Percentiles rank a stretch among this genome's conserved stretches.
Evolutionary conservation across 176 grass and related monocot genomes (phyloP).

Genomic region (Saccharum spontaneum): DNA sequence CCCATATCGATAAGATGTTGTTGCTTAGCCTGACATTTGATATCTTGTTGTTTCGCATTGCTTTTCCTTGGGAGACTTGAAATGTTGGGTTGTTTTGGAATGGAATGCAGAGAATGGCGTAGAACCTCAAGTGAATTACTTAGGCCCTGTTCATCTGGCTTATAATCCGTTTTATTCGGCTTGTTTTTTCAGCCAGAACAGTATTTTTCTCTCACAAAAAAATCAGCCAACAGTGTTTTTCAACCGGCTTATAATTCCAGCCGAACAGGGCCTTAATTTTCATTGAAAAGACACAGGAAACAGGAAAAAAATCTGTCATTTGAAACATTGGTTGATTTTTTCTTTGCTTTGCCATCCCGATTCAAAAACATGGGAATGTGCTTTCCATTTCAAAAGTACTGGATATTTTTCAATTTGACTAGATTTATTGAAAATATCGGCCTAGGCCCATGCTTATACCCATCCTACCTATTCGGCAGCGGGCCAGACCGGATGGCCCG

Average conservation of each 20-base stretch:
- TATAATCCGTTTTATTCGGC: no score
- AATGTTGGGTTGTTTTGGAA: background rate
- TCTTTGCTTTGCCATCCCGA: background rate
- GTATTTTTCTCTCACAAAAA: no score
- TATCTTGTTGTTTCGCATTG: background rate
- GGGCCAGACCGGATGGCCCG: background rate
- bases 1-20: background rate
- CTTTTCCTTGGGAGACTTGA: no score
- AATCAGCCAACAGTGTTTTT: no score
- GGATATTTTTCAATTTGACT: background rate
- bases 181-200: no score
- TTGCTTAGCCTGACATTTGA: background rate
- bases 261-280: no score
- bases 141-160: no score
- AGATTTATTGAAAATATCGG: background rate
- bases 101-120: background rate
- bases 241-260: no score
- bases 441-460: background rate
- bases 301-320: background rate
- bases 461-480: background rate
- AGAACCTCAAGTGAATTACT: background rate
- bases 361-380: background rate
- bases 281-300: background rate
- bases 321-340: background rate
- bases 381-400: background rate